phyloP scores from a whole-genome alignment of 2,329 filamentous ascomycete genomes.

The Ophiostoma tasmaniense region DNA sequence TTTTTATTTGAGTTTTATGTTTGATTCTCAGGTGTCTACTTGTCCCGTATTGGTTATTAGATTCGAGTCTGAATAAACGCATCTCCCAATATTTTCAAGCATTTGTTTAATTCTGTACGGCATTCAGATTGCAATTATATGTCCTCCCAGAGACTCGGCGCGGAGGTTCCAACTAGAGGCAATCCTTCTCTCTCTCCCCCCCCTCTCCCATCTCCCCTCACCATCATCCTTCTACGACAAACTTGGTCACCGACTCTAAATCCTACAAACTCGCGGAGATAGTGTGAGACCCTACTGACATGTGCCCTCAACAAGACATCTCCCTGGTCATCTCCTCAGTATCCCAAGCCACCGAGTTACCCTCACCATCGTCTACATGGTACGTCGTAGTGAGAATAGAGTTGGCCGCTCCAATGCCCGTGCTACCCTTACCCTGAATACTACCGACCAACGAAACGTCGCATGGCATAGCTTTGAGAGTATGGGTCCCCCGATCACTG shows the following conservation, averaged over 20 bases:
- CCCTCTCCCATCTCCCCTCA: not conserved
- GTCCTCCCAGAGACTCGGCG: too few relatives aligned
- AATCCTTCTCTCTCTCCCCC: not conserved
- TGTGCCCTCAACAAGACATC: not conserved
- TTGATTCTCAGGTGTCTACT: not conserved
- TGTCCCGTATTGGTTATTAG: not conserved
- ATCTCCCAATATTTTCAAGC: too few relatives aligned
- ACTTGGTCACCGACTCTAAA: not conserved
- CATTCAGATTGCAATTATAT: not conserved
- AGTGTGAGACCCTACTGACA: not conserved
- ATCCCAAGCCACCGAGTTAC: not conserved
- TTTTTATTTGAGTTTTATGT: not conserved
- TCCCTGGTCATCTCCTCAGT: not conserved
- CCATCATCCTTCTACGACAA: not conserved
- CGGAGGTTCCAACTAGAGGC: not conserved
- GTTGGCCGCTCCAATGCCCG: not conserved
- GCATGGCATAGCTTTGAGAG: not conserved
- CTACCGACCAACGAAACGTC: not conserved
- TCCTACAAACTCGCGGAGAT: not conserved
- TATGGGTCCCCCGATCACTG: not conserved
- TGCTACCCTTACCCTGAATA: conserved; percentile 1
- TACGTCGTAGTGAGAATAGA: not conserved
- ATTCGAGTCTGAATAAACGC: not conserved
- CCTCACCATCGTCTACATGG: not conserved
- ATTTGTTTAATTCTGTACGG: too few relatives aligned